A percentile compares a stretch with the other conserved stretches of the same genome.
phyloP scores from a whole-genome alignment of 179 eudicot species.

The Amaranthus tricolor region DNA sequence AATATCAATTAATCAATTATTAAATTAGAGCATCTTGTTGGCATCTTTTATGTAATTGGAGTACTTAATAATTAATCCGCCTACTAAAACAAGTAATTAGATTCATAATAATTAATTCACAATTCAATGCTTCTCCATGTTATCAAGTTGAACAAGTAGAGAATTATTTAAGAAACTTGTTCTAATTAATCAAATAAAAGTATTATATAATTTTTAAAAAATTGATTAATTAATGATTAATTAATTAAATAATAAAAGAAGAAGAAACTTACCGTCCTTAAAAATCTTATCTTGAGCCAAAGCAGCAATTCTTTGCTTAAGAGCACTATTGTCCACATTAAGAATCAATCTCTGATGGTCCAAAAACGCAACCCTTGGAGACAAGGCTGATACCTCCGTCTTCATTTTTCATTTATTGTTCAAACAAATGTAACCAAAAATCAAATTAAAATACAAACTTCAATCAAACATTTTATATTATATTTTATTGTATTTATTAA shows the following conservation, averaged over 20 bases:
- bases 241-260: background rate
- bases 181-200: too few relatives aligned
- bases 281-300: slow-evolving; percentile 89
- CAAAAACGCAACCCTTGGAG: slow-evolving; percentile 85
- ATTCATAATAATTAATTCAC: too few relatives aligned
- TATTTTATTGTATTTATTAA: too few relatives aligned
- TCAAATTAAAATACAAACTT: background rate
- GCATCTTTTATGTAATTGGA: too few relatives aligned
- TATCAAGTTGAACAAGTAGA: slow-evolving; percentile 1
- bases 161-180: background rate
- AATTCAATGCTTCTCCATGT: background rate
- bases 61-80: too few relatives aligned
- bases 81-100: background rate
- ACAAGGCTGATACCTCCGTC: slow-evolving; percentile 90
- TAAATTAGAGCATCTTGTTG: too few relatives aligned
- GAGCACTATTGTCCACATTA: slow-evolving; percentile 85
- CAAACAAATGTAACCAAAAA: background rate
- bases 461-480: too few relatives aligned
- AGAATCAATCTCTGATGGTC: slow-evolving; percentile 87
- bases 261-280: slow-evolving; percentile 62
- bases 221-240: background rate
- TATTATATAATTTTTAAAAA: too few relatives aligned
- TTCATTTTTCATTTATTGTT: slow-evolving; percentile 19
- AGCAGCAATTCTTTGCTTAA: slow-evolving; percentile 89
- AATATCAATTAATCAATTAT: too few relatives aligned